phyloP scores from a whole-genome alignment of 768 basidiomycete genomes.

The Leccinellum albellum region DNA sequence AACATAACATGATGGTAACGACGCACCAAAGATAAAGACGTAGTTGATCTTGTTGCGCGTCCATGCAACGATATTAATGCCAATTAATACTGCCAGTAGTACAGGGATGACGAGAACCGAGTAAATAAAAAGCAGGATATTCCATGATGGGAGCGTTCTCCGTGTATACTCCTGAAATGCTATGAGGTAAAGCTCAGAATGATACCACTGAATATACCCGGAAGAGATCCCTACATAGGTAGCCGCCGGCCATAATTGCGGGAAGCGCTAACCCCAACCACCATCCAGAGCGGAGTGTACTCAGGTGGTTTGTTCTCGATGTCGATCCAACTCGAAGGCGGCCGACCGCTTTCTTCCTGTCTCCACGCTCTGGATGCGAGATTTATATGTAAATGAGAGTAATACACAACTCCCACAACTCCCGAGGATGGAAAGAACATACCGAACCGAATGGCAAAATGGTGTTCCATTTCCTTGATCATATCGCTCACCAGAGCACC shows the following conservation, averaged over 20 bases:
- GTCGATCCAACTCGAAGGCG: constrained; percentile 54
- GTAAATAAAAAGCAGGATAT: constrained; percentile 75
- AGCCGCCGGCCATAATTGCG: constrained; percentile 60
- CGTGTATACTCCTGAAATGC: constrained; percentile 55
- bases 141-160: constrained; percentile 60
- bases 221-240: constrained; percentile 40
- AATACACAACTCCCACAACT: background rate
- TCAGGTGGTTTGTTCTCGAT: constrained; percentile 61
- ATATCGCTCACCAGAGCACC: constrained; percentile 58
- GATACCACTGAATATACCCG: background rate
- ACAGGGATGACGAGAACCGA: constrained; percentile 69
- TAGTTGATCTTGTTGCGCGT: constrained; percentile 79
- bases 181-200: constrained; percentile 25
- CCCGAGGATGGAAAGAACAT: constrained; percentile 22
- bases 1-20: background rate
- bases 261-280: constrained; percentile 71
- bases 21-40: constrained; percentile 82
- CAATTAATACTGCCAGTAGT: constrained; percentile 72
- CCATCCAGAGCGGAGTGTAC: constrained; percentile 71
- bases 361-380: constrained; percentile 49
- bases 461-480: constrained; percentile 70
- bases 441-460: constrained; percentile 80
- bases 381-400: background rate
- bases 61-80: constrained; percentile 83
- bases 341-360: constrained; percentile 71